Conservation (phyloP, 163 green algal genomes). For the Chlorella variabilis region DNA sequence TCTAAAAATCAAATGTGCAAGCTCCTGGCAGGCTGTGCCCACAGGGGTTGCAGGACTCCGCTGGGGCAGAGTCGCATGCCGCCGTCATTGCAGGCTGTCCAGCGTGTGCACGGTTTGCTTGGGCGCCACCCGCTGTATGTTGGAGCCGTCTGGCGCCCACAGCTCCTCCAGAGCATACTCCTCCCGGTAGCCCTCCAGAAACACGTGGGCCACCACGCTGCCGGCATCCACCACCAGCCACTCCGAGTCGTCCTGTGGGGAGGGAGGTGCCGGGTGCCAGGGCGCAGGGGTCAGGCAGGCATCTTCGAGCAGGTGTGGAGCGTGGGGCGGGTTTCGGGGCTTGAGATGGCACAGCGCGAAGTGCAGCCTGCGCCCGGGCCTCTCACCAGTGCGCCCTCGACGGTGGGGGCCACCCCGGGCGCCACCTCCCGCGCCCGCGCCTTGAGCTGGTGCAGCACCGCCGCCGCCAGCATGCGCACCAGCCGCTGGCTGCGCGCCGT, state of each 20-base stretch:
- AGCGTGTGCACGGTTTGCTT: conserved; percentile 31
- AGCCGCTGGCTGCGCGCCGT: conserved; percentile 37
- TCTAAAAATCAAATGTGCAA: no score
- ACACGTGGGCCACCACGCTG: conserved; percentile 48
- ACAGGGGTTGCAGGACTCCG: no score
- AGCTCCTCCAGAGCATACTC: conserved; percentile 52
- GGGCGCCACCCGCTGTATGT: conserved; percentile 33
- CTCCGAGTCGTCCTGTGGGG: conserved; percentile 20
- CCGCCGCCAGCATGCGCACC: conserved; percentile 33
- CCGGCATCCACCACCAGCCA: conserved; percentile 56
- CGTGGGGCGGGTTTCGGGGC: no score
- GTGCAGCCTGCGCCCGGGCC: not conserved
- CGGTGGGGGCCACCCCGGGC: conserved; percentile 37
- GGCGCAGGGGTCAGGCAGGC: not conserved
- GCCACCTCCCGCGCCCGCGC: conserved; percentile 43
- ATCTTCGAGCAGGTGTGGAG: no score
- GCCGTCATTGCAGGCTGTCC: conserved; percentile 22
- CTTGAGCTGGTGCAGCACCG: conserved; percentile 48
- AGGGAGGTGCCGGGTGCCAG: not conserved
- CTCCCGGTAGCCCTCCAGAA: conserved; percentile 33
- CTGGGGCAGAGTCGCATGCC: no score
- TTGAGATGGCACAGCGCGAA: not conserved
- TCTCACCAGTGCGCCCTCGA: conserved; percentile 37
- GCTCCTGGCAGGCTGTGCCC: no score
- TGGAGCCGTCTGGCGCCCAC: conserved; percentile 35